Evolutionary conservation across 768 basidiomycete genomes (phyloP).

Genomic region (Lactarius sp.): DNA sequence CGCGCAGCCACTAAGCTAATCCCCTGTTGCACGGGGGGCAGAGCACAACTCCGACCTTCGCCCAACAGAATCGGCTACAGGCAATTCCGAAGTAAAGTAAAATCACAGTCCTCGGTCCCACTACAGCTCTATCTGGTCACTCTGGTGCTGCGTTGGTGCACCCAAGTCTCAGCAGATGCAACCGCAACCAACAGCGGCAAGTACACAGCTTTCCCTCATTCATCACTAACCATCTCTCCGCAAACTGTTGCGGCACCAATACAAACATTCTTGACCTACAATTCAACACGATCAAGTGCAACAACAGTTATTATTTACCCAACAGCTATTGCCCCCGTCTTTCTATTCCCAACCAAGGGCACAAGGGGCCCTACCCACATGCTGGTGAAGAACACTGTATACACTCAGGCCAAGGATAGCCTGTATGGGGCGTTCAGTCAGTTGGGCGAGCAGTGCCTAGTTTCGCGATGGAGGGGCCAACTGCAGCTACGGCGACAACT

Average conservation of each 20-base stretch:
- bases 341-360: slow-evolving; percentile 68
- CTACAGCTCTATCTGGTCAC: slow-evolving; percentile 28
- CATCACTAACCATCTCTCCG: slow-evolving; percentile 39
- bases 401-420: slow-evolving; percentile 54
- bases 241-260: slow-evolving; percentile 41
- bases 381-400: slow-evolving; percentile 58
- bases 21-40: too few relatives aligned
- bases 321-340: slow-evolving; percentile 40
- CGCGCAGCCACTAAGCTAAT: too few relatives aligned
- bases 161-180: slow-evolving; percentile 27
- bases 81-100: slow-evolving; percentile 28
- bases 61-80: slow-evolving; percentile 37
- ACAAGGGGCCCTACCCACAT: slow-evolving; percentile 60
- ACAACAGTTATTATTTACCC: slow-evolving; percentile 37
- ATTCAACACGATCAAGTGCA: slow-evolving; percentile 58
- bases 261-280: slow-evolving; percentile 59
- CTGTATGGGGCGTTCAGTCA: slow-evolving; percentile 67
- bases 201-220: slow-evolving; percentile 27
- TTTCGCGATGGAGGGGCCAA: slow-evolving; percentile 47
- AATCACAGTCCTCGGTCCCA: slow-evolving; percentile 3
- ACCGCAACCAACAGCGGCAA: slow-evolving; percentile 25
- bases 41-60: slow-evolving; percentile 35
- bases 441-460: slow-evolving; percentile 46
- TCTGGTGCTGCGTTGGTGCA: too few relatives aligned
- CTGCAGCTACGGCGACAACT: slow-evolving; percentile 64